Base-by-base conservation (phyloP, 495 filamentous ascomycete species). In the Parachaetomium inaequale region DNA sequence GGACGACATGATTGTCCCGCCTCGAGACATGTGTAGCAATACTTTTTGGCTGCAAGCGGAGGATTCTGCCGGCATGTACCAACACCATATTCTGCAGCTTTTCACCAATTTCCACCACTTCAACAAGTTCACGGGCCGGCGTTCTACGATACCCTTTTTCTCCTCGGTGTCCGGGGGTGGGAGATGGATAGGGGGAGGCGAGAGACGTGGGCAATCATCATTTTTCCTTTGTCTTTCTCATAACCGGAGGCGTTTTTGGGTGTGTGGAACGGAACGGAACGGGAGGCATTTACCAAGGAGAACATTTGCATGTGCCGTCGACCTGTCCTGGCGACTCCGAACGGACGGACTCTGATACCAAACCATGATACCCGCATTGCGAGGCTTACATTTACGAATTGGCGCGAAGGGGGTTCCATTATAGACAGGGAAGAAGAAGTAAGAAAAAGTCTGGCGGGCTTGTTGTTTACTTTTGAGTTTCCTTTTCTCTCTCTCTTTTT, bases 321-420 rank as follows among this genome's bases (percentile, higher is more conserved):
- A 63, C 61, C 52, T 23, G 53, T 56, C 61, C 55, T 56, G 53
- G 61, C 45, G 53, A 52, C 55, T n/a, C 46, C 32, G 43, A 36
- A 23, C 40, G 40, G 17, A 60, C 49, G 58, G 58, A 34, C 58
- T 54, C 45, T 53, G 58, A 60, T 60, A 60, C 58, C 56, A 46
- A n/a, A n/a, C 17, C 31, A 67, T 51, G 62, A 68, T 57, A 68
- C 56, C 59, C 46, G 66, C 62, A 65, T 65, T 65, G 56, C 51
- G 63, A 65, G 50, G 59, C 34, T 55, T 40, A n/a, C 32, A 17
- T 57, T 58, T 21, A 62, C 15, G 52, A 63, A 47, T 45, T 42
- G 66, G 66, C 62, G 52, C 55, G 66, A 62, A 42, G 55, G 43
- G 42, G 7, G 11, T 34, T 34, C n/a, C n/a, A n/a, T 29, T 66